Percentiles rank a stretch among this genome's conserved stretches.
Conservation (phyloP, 768 basidiomycete genomes). For the Brasilioporus rufonigricans region DNA sequence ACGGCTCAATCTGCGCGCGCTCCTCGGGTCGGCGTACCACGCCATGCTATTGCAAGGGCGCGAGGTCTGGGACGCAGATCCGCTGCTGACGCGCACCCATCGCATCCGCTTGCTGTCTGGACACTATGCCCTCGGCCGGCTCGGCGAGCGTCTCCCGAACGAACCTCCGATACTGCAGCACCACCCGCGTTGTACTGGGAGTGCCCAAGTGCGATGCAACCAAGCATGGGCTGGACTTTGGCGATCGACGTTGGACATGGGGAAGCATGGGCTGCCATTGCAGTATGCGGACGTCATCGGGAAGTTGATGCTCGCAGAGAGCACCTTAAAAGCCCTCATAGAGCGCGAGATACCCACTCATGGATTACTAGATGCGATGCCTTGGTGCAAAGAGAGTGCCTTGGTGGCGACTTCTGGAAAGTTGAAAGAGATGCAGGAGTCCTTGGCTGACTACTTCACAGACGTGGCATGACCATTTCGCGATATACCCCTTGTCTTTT, state of each 20-base stretch:
- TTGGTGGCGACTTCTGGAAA: slow-evolving; percentile 41
- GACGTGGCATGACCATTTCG: slow-evolving; percentile 33
- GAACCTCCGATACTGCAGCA: slow-evolving; percentile 45
- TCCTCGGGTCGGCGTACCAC: slow-evolving; percentile 51
- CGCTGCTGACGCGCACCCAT: slow-evolving; percentile 45
- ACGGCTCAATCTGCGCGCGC: slow-evolving; percentile 42
- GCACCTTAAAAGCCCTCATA: slow-evolving; percentile 44
- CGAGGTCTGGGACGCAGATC: slow-evolving; percentile 46
- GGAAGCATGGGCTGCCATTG: slow-evolving; percentile 38
- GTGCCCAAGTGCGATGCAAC: slow-evolving; percentile 40
- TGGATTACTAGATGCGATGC: slow-evolving; percentile 42
- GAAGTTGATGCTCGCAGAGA: slow-evolving; percentile 46
- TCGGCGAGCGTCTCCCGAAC: slow-evolving; percentile 43
- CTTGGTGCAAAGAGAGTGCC: slow-evolving; percentile 44
- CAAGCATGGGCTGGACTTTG: slow-evolving; percentile 46
- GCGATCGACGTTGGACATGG: slow-evolving; percentile 41
- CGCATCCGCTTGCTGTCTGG: slow-evolving; percentile 52
- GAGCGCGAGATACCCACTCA: slow-evolving; percentile 41
- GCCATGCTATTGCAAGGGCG: slow-evolving; percentile 52
- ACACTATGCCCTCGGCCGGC: slow-evolving; percentile 45
- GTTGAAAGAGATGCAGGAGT: slow-evolving; percentile 46
- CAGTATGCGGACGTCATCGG: slow-evolving; percentile 46
- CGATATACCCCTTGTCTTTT: not conserved
- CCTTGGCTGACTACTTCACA: slow-evolving; percentile 45
- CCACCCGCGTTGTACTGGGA: slow-evolving; percentile 38